Base-by-base conservation (phyloP, 345 rosid species). In the Euphorbia lathyris region DNA sequence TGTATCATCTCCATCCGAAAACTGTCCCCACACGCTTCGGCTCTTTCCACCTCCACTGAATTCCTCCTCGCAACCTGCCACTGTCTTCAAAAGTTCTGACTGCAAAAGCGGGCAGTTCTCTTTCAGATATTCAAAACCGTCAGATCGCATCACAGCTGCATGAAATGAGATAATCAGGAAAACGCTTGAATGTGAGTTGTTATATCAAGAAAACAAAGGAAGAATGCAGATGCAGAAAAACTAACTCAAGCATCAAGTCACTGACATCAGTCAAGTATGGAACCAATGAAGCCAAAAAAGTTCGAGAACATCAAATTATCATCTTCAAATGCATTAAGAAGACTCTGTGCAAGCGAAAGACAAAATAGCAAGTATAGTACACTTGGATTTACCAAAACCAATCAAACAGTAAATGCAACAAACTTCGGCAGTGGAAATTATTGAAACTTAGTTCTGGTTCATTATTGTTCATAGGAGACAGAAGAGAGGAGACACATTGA, bases 121-220 rank as follows among this genome's bases (percentile, higher is more conserved):
- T 65, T 78, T 86, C 45, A 89, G 85, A 78, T 86, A 80, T 53
- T 83, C 90, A 64, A 87, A 89, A 73, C 92, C 92, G 59, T 87
- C 92, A 7, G 96, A 83, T 47, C 76, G 79, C 89, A 89, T 84
- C 16, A 89, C 92, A 78, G 92, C 96, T 87, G 78, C 84, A 78
- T 59, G 66, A 50, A 13, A 75, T 27, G 29, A 23, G 62, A 27
- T 13, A 64, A 66, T 71, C 59, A 73, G 70, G 42, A 55, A 52
- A 23, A 9, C 53, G 29, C 2, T 47, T 43, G 40, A 51, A 30
- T 3, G 23, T 7, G 13, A 30, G 22, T 36, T 52, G 58, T 34
- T 25, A 8, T 16, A 50, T 16, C 29, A 20, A 32, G n/a, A 52
- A 20, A 5, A 17, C 1, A 42, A 2, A 63, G n/a, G 26, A 61